A percentile compares a stretch with the other conserved stretches of the same genome.
phyloP scores from a whole-genome alignment of 495 filamentous ascomycete genomes.

The Aspergillus conjunctus region DNA sequence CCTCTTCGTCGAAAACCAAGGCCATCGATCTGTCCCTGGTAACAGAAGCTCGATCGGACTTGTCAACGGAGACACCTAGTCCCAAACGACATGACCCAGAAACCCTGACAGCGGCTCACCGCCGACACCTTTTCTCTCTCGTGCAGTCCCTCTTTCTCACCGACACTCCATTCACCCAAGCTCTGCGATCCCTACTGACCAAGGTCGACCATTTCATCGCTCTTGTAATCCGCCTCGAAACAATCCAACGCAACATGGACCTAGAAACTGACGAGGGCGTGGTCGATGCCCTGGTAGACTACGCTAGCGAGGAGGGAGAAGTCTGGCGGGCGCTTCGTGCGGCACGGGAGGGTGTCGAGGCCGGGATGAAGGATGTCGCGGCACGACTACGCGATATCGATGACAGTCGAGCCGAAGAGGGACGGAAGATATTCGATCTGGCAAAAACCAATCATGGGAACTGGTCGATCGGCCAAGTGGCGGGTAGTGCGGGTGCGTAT shows the following conservation, averaged over 20 bases:
- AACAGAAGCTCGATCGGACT: constrained; percentile 19
- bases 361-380: constrained; percentile 66
- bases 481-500: constrained; percentile 42
- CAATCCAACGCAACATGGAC: constrained; percentile 71
- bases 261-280: constrained; percentile 78
- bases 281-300: constrained; percentile 70
- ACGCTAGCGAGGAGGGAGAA: constrained; percentile 66
- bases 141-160: constrained; percentile 70
- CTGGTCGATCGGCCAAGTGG: constrained; percentile 12
- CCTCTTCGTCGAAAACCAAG: constrained; percentile 34
- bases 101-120: constrained; percentile 76
- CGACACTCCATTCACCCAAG: constrained; percentile 65
- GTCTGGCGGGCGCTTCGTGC: constrained; percentile 57
- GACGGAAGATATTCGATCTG: constrained; percentile 40
- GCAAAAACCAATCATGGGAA: constrained; percentile 23
- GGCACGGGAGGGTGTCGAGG: constrained; percentile 36
- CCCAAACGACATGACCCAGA: constrained; percentile 73
- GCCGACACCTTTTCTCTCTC: constrained; percentile 68
- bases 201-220: constrained; percentile 77
- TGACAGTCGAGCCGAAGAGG: constrained; percentile 49
- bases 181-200: constrained; percentile 69
- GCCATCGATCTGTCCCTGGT: constrained; percentile 6
- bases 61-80: constrained; percentile 16
- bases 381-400: constrained; percentile 61
- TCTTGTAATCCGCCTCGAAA: constrained; percentile 69